These are phyloP conservation scores for Beauveria varroae DNA, from an alignment of 2,329 filamentous ascomycete genomes.

Conservation along the genomic window DNA sequence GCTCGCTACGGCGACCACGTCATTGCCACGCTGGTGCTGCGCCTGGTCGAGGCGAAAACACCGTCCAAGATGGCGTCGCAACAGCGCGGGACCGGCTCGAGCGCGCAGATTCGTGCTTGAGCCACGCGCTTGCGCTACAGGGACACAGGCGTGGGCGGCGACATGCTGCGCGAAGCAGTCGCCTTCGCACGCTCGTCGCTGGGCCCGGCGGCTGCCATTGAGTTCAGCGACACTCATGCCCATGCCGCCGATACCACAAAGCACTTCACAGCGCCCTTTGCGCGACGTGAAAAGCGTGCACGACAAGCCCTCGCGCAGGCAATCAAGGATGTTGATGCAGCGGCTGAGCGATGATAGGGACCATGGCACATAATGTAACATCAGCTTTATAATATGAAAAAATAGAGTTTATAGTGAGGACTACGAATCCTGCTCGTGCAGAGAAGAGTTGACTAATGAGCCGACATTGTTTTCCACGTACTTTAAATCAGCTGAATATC, in stretches of 20 bases:
- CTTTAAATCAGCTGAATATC: not conserved
- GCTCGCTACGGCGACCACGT: slow-evolving; percentile 59
- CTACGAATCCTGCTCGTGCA: not conserved
- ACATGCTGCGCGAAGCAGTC: slow-evolving; percentile 65
- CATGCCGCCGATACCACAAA: slow-evolving; percentile 55
- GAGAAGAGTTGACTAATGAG: not conserved
- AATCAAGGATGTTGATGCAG: slow-evolving; percentile 14
- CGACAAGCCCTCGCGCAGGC: slow-evolving; percentile 33
- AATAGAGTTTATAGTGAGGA: not conserved
- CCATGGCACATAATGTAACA: not conserved
- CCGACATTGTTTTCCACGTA: not conserved
- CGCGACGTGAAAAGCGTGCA: slow-evolving; percentile 47
- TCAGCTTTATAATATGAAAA: not conserved
- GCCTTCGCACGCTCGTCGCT: slow-evolving; percentile 54
- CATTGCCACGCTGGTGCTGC: slow-evolving; percentile 63
- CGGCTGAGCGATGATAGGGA: not conserved
- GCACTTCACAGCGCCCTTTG: slow-evolving; percentile 52
- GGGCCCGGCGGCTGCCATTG: slow-evolving; percentile 52
- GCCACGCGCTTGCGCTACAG: slow-evolving; percentile 66
- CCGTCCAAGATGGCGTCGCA: not conserved
- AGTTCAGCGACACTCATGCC: slow-evolving; percentile 70
- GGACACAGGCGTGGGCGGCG: slow-evolving; percentile 60
- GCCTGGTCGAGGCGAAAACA: slow-evolving; percentile 37
- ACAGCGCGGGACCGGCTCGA: slow-evolving; percentile 36
- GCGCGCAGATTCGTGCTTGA: slow-evolving; percentile 70